Base-by-base conservation (phyloP, 2,329 filamentous ascomycete genomes). In the Chaetomiaceae sp. region DNA sequence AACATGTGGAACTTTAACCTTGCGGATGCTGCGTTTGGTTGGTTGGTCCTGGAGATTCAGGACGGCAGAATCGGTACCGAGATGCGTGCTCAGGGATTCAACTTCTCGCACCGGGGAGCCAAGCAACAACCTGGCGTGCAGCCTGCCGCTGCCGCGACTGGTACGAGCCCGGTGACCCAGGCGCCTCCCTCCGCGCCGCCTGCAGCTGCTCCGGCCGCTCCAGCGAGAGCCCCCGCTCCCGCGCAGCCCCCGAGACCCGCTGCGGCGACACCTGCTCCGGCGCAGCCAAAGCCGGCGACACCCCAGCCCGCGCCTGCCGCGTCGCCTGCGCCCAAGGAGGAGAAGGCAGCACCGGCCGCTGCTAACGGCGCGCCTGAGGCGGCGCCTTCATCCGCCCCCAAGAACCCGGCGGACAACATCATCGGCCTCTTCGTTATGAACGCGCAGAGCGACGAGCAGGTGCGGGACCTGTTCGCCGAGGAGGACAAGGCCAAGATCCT, bases 1-100 rank as follows among this genome's bases (percentile, higher is more conserved):
- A 99, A 99, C 70, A 97, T 97, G 94, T 99, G 94, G 94, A 99
- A 99, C 72, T 99, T 99, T 75, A 97, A 97, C 71, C 74, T 99
- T 61, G 94, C 94, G 27, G 94, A 99, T 75, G 94, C 94, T 51
- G 92, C 94, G 19, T 99, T 97, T 69, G 94, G 94, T 57, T 99
- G 91, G 79, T 79, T 99, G 47, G 91, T 97, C 15, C 75, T 99
- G 54, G 94, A 99, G 69, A 87, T 99, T 56, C 94, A 99, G 68
- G 89, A 91, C 66, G 94, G 94, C 47, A 85, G 94, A 39, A 97
- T 99, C 63, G 94, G 91, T 43, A 99, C 94, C 0, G 94, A 99
- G 74, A 99, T 99, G 94, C 85, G 91, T 59, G 94, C 94, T 20
- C 94, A 99, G 68, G 94, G 94, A 38, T 99, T 99, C 81, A 99